Conservation (phyloP, 1,284 basidiomycete species). For the Cutaneotrichosporon sp. region DNA sequence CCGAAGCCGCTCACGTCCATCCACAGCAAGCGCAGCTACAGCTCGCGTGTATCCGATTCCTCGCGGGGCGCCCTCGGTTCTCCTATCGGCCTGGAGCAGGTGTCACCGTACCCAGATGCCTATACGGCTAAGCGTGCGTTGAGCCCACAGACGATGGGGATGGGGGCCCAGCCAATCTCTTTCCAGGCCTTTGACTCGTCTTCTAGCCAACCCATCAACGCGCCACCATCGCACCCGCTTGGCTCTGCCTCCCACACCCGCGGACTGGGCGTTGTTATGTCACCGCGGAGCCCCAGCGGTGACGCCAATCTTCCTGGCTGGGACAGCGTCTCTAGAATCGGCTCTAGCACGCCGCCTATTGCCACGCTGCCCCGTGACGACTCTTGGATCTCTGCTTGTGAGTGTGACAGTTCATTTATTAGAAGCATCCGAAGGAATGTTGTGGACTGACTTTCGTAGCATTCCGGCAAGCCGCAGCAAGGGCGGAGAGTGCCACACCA, state of each 20-base stretch:
- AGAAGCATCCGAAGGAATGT: conserved; percentile 14
- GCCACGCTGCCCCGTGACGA: conserved; percentile 16
- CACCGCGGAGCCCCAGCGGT: neutral
- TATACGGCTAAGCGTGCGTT: neutral
- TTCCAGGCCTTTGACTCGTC: neutral
- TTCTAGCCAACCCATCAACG: neutral
- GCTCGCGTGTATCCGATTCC: neutral
- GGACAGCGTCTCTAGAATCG: conserved; percentile 4
- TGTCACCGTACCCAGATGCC: neutral
- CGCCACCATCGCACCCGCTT: neutral
- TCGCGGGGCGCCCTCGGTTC: neutral
- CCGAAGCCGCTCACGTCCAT: neutral
- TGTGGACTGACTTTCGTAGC: conserved; percentile 16
- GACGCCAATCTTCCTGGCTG: neutral
- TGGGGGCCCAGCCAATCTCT: neutral
- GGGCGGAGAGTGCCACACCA: conserved; percentile 21
- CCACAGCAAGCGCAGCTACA: neutral
- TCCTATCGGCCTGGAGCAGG: conserved; percentile 4
- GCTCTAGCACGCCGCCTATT: conserved; percentile 6
- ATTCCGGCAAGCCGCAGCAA: conserved; percentile 13
- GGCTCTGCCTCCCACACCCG: neutral
- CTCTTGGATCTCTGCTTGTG: conserved; percentile 28
- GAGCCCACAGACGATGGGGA: neutral
- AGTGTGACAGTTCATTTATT: neutral
- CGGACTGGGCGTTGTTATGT: conserved; percentile 6